Evolutionary conservation across 2,329 filamentous ascomycete genomes (phyloP).

Genomic region (Ceratocystis smalleyi): DNA sequence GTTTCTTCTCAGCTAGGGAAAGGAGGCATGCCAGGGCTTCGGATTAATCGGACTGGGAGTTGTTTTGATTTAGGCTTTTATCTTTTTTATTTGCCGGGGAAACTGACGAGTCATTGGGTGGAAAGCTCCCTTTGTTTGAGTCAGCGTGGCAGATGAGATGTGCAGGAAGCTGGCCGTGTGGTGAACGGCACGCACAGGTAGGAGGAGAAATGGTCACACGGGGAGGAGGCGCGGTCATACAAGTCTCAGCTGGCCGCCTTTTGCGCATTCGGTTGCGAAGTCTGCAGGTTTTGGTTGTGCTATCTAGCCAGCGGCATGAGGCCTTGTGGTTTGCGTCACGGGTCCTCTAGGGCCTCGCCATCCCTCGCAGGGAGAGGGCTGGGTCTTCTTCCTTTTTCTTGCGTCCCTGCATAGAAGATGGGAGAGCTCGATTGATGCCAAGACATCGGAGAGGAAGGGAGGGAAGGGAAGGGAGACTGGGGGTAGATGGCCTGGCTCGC

Average conservation of each 20-base stretch:
- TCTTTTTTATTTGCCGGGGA: no score
- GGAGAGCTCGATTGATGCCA: not conserved
- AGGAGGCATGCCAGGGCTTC: not conserved
- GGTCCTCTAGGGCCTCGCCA: not conserved
- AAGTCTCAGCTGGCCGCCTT: not conserved
- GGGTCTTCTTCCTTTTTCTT: not conserved
- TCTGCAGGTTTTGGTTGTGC: not conserved
- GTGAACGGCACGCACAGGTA: not conserved
- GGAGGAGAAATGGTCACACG: not conserved
- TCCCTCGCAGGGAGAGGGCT: not conserved
- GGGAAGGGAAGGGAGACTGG: not conserved
- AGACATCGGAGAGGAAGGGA: not conserved
- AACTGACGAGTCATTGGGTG: not conserved
- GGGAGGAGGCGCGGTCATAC: not conserved
- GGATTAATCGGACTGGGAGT: not conserved
- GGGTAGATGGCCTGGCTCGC: no score
- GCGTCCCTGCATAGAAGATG: slow-evolving; percentile 2
- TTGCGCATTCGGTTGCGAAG: not conserved
- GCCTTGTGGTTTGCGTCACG: not conserved
- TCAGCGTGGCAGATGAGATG: not conserved
- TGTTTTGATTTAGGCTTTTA: no score
- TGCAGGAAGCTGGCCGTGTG: not conserved
- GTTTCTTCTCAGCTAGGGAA: not conserved
- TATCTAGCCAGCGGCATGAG: not conserved
- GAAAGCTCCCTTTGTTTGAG: not conserved